Base-by-base conservation (phyloP, 1,284 basidiomycete genomes). In the Hymenochaete sp. region DNA sequence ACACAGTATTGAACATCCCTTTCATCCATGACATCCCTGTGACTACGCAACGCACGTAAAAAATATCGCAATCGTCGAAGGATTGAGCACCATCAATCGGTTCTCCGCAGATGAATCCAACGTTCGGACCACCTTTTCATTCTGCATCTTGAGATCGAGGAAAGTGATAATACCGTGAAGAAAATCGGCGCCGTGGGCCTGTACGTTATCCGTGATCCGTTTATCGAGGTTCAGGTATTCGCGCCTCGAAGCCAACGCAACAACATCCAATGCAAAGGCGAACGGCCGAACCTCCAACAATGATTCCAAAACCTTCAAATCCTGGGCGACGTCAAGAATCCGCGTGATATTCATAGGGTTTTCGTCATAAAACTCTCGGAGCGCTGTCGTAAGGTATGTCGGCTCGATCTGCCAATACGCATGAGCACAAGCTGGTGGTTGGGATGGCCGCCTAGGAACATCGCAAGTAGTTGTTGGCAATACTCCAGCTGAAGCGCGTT, bases 391-490 rank as follows among this genome's bases (percentile, higher is more conserved):
- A 40, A 98, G 75, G 59, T 93, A 88, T 0, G 79, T 70, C 1
- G 85, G 86, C 56, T 93, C 81, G 40, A 88, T 86, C 58, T 93
- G 87, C 85, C 89, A 95, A 98, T 80, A 47, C 91, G 77, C 79
- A 95, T 90, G 68, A 98, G 98, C 47, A 98, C 93, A 18, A 98
- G 77, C 55, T 95, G 89, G 56, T 95, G 89, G 54, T 93, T 93
- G 5, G 92, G 91, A 59, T 96, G 88, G 4, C 91, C 87, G 16
- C 79, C 82, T 38, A 98, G 72, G 70, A 98, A 98, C 79, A 93
- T 87, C 36, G 80, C 74, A 41, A 98, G 71, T 21, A 98, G 72
- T 57, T 87, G 87, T 43, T 84, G 78, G 13, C 88, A 82, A 62
- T 98, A 89, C 54, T 93, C 88, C 26, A 77, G 66, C 37, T 95